phyloP scores from a whole-genome alignment of 1,284 basidiomycete genomes.

The Mycocalia duriaeana region DNA sequence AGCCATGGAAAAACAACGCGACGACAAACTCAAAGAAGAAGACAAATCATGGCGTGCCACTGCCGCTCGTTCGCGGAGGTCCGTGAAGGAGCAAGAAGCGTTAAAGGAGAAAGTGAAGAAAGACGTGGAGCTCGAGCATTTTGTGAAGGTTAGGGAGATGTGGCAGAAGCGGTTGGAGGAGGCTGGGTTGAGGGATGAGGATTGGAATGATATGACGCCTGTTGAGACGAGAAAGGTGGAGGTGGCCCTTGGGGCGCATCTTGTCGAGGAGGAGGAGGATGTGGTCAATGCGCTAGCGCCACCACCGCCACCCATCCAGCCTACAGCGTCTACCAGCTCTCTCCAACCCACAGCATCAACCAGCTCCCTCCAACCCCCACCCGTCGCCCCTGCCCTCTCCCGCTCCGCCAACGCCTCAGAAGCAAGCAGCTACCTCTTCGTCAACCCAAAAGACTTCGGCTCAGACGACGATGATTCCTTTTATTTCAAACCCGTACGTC shows the following conservation, averaged over 20 bases:
- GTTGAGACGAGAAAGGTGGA: conserved; percentile 29
- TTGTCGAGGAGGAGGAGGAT: conserved; percentile 14
- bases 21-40: conserved; percentile 18
- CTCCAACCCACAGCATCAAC: conserved; percentile 28
- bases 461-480: conserved; percentile 29
- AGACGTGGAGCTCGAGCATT: conserved; percentile 25
- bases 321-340: conserved; percentile 19
- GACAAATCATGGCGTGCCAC: conserved; percentile 20
- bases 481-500: conserved; percentile 10
- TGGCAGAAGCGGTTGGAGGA: conserved; percentile 31
- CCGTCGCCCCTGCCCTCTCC: conserved; percentile 11
- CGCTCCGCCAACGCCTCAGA: conserved; percentile 26
- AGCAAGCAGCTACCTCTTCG: conserved; percentile 30
- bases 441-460: conserved; percentile 31
- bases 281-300: conserved; percentile 12
- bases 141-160: conserved; percentile 25
- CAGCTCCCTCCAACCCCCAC: conserved; percentile 8
- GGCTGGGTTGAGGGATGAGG: conserved; percentile 29
- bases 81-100: conserved; percentile 23
- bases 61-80: conserved; percentile 7
- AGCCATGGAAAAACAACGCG: conserved; percentile 20
- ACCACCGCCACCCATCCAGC: conserved; percentile 12
- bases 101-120: conserved; percentile 20
- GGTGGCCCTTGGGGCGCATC: conserved; percentile 26
- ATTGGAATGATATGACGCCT: conserved; percentile 35